Percentiles rank a stretch among this genome's conserved stretches.
Evolutionary conservation across 495 filamentous ascomycete genomes (phyloP).

Genomic region (Venustampulla echinocandica): DNA sequence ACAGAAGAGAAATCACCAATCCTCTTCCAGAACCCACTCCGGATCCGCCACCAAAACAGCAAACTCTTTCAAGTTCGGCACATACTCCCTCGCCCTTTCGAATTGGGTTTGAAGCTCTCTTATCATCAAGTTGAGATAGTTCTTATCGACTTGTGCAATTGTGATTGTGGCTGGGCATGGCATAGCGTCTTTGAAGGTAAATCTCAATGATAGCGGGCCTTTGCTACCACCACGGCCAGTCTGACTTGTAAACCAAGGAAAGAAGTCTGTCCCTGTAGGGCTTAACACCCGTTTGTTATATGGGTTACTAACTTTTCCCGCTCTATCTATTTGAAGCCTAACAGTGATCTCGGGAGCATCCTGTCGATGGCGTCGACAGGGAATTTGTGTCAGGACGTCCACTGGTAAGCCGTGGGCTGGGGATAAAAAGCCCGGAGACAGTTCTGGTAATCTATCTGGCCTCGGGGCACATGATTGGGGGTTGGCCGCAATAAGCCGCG

Average conservation of each 20-base stretch:
- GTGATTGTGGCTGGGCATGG: neutral
- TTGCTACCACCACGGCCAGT: neutral
- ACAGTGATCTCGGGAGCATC: neutral
- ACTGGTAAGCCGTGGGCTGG: neutral
- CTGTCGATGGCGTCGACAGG: neutral
- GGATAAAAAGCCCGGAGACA: neutral
- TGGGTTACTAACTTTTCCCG: conserved; percentile 1
- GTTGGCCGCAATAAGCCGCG: neutral
- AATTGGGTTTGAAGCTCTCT: neutral
- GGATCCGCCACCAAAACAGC: conserved; percentile 5
- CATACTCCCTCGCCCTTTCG: neutral
- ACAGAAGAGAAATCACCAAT: conserved; percentile 2
- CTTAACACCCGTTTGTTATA: conserved; percentile 1
- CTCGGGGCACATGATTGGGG: neutral
- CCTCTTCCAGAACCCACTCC: conserved; percentile 2
- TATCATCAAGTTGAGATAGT: conserved; percentile 7
- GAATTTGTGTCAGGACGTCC: neutral
- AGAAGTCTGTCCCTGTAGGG: conserved; percentile 3
- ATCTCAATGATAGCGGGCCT: conserved; percentile 2
- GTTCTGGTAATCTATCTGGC: neutral
- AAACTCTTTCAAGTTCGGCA: conserved; percentile 12
- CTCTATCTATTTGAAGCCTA: neutral
- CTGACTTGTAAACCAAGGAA: conserved; percentile 10
- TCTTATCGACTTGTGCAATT: conserved; percentile 1
- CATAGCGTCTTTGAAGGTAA: conserved; percentile 13